Percentiles rank a stretch among this genome's conserved stretches.
phyloP scores from a whole-genome alignment of 305 asterid genomes.

The Solanum hybrid region DNA sequence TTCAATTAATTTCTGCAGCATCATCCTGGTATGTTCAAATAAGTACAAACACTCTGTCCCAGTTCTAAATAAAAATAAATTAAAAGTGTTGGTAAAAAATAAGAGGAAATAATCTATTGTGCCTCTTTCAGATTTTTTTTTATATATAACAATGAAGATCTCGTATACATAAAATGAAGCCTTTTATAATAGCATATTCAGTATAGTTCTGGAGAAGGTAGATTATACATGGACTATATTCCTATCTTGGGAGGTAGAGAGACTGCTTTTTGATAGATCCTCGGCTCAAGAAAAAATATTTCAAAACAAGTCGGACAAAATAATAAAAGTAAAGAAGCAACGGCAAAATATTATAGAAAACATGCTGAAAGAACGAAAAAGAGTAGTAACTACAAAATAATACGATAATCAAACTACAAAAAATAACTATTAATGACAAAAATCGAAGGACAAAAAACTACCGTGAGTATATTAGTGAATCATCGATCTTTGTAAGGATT shows the following conservation, averaged over 20 bases:
- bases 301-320: background rate
- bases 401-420: background rate
- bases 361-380: background rate
- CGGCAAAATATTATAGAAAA: background rate
- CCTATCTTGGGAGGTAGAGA: background rate
- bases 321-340: background rate
- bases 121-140: background rate
- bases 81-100: background rate
- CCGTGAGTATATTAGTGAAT: no score
- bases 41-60: background rate
- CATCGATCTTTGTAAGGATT: background rate
- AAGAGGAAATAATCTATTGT: background rate
- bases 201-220: background rate
- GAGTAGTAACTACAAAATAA: background rate
- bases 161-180: background rate
- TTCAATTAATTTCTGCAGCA: background rate
- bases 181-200: background rate
- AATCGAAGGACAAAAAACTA: background rate
- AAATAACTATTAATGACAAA: background rate
- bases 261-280: background rate
- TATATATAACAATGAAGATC: background rate
- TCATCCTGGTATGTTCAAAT: background rate
- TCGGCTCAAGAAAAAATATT: background rate
- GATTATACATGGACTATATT: fast-evolving
- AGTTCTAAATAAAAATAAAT: background rate